Percentiles rank a stretch among this genome's conserved stretches.
phyloP scores from a whole-genome alignment of 2,329 filamentous ascomycete species.

The Fusarium praegraminearum region DNA sequence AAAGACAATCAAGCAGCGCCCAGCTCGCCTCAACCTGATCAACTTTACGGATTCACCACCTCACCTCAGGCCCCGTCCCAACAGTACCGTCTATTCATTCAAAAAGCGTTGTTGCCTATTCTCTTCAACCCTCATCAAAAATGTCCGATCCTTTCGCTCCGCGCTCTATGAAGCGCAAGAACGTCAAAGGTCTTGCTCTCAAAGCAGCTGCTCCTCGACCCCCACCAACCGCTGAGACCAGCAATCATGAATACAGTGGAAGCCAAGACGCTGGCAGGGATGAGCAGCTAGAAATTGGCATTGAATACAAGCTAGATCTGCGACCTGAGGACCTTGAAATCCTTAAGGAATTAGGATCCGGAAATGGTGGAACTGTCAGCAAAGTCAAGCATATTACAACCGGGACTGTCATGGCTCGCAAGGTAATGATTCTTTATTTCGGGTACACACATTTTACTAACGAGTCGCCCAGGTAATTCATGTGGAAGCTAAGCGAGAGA shows the following conservation, averaged over 20 bases:
- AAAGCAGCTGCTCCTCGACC: slow-evolving; percentile 81
- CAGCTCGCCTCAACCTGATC: slow-evolving; percentile 35
- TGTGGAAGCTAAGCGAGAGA: slow-evolving; percentile 96
- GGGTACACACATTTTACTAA: slow-evolving; percentile 26
- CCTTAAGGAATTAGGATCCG: slow-evolving; percentile 92
- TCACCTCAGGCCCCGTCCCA: slow-evolving; percentile 13
- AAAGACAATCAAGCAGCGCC: slow-evolving; percentile 34
- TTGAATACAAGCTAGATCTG: slow-evolving; percentile 95
- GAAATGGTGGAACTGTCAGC: slow-evolving; percentile 97
- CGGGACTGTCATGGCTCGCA: slow-evolving; percentile 96
- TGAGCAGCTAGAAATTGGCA: slow-evolving; percentile 87
- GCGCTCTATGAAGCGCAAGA: slow-evolving; percentile 97
- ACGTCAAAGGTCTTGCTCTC: slow-evolving; percentile 94
- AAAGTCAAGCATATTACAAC: slow-evolving; percentile 96
- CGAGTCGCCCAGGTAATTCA: slow-evolving; percentile 80
- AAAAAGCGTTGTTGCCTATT: slow-evolving; percentile 14
- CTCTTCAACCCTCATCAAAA: slow-evolving; percentile 16
- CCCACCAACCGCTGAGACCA: slow-evolving; percentile 78
- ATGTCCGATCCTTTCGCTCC: slow-evolving; percentile 74
- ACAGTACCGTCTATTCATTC: not conserved
- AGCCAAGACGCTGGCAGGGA: slow-evolving; percentile 69
- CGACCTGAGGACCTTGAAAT: slow-evolving; percentile 92
- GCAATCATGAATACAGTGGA: slow-evolving; percentile 69
- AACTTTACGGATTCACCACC: slow-evolving; percentile 21
- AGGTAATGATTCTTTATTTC: slow-evolving; percentile 69